Evolutionary conservation across 2,329 filamentous ascomycete genomes (phyloP).

Genomic region (Chaetoscypha palmicola): DNA sequence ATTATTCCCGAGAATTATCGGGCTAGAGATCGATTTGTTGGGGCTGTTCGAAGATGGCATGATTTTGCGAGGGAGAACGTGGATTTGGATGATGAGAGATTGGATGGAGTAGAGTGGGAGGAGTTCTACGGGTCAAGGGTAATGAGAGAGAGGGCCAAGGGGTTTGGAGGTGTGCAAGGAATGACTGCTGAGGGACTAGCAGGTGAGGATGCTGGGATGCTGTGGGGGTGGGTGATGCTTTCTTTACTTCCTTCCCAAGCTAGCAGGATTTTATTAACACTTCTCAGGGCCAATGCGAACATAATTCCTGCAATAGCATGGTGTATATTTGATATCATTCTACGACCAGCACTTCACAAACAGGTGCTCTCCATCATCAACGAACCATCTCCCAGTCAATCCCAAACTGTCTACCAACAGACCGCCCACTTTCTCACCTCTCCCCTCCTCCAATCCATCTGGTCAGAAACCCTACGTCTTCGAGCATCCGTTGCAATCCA

Average conservation of each 20-base stretch:
- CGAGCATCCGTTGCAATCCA: constrained; percentile 15
- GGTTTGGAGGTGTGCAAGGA: constrained; percentile 7
- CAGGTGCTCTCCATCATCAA: constrained; percentile 15
- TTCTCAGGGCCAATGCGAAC: constrained; percentile 26
- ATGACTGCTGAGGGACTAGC: constrained; percentile 12
- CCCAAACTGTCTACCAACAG: too few relatives aligned
- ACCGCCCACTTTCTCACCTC: constrained; percentile 19
- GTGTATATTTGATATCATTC: constrained; percentile 23
- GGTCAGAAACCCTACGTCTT: constrained; percentile 32
- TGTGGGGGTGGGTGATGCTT: too few relatives aligned
- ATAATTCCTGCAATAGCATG: constrained; percentile 24
- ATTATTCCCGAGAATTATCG: constrained; percentile 22
- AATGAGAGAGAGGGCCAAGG: constrained; percentile 20
- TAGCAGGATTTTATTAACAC: too few relatives aligned
- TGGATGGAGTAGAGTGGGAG: constrained; percentile 25
- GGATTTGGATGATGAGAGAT: constrained; percentile 15
- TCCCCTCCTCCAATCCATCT: constrained; percentile 33
- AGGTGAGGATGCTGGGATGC: constrained; percentile 19
- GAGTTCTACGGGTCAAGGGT: constrained; percentile 27
- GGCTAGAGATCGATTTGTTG: constrained; percentile 21
- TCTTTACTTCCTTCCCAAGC: too few relatives aligned
- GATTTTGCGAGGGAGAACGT: constrained; percentile 17
- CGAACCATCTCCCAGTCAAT: not conserved
- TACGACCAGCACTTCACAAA: constrained; percentile 17
- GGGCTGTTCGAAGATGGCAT: constrained; percentile 25